Base-by-base conservation (phyloP, 495 filamentous ascomycete species). In the Immersiella caudata region DNA sequence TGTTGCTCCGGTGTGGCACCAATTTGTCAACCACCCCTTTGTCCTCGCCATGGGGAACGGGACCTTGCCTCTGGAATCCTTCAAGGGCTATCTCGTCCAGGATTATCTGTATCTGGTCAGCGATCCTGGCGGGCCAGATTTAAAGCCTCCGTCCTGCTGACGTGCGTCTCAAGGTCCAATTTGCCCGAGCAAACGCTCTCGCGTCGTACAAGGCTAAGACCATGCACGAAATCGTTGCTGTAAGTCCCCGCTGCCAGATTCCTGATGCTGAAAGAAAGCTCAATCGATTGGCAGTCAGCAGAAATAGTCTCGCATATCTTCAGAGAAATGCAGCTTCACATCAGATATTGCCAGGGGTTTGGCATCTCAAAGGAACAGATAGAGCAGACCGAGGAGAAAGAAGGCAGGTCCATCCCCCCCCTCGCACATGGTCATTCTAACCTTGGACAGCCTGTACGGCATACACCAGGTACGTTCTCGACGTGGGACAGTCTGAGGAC, bases 91-190 rank as follows among this genome's bases (percentile, higher is more conserved):
- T 72, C 82, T 97, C 51, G 83, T 94, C 24, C 93, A 97, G 71
- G 93, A 97, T 74, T 97, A 97, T 76, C 79, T 96, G 33, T 97
- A 93, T 71, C 81, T 97, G 22, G 91, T 96, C 64, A 70, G 80
- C 14, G 5, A 12, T 18, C 24, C n/a, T 26, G 49, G 5, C 29
- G 26, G n/a, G 8, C 8, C 8, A 33, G 29, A 24, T 24, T 26
- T 6, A 18, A 9, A 4, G 22, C 49, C 33, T 14, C 51, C 6
- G 2, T 29, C n/a, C n/a, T 9, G 16, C 14, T 57, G 6, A 62
- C 14, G 0, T 8, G 3, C 40, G 29, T 46, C 66, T 56, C 0
- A 7, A 60, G 33, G 21, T 91, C 40, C 93, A 97, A 74, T 97
- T 94, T 78, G 88, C 92, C 11, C 83, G 93, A 64, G 91, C 91